These are phyloP conservation scores for Myxozyma mucilagina DNA, from an alignment of 805 yeast genomes.

Conservation along the genomic window DNA sequence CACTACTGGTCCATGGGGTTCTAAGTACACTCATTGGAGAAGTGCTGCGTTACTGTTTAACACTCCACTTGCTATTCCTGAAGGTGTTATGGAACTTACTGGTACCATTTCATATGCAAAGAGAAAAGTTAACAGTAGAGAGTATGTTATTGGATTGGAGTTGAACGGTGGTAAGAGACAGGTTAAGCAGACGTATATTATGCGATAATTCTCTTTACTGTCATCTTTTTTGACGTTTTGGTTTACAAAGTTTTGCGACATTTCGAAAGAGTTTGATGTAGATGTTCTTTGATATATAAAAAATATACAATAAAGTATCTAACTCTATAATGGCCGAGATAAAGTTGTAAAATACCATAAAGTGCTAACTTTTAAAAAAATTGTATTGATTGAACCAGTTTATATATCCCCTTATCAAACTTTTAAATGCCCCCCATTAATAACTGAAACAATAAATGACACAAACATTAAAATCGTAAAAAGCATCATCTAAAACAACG, in stretches of 20 bases:
- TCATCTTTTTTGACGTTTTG: background rate
- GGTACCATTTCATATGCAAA: slow-evolving; percentile 72
- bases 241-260: background rate
- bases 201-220: slow-evolving; percentile 3
- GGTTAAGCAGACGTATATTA: slow-evolving; percentile 15
- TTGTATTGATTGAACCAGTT: no score
- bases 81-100: slow-evolving; percentile 59
- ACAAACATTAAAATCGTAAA: no score
- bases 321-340: no score
- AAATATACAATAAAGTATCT: no score
- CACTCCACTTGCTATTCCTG: slow-evolving; percentile 69
- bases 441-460: background rate
- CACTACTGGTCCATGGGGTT: slow-evolving; percentile 86
- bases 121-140: slow-evolving; percentile 70
- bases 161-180: slow-evolving; percentile 39
- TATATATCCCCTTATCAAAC: background rate
- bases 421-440: background rate
- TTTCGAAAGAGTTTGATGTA: background rate
- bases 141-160: slow-evolving; percentile 76
- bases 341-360: no score
- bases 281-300: no score
- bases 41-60: slow-evolving; percentile 81
- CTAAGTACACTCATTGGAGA: slow-evolving; percentile 84
- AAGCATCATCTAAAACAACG: no score
- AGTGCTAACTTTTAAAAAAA: no score